Percentiles rank a stretch among this genome's conserved stretches.
Evolutionary conservation across 2,329 filamentous ascomycete species (phyloP).

Genomic region (Fusarium illudens): DNA sequence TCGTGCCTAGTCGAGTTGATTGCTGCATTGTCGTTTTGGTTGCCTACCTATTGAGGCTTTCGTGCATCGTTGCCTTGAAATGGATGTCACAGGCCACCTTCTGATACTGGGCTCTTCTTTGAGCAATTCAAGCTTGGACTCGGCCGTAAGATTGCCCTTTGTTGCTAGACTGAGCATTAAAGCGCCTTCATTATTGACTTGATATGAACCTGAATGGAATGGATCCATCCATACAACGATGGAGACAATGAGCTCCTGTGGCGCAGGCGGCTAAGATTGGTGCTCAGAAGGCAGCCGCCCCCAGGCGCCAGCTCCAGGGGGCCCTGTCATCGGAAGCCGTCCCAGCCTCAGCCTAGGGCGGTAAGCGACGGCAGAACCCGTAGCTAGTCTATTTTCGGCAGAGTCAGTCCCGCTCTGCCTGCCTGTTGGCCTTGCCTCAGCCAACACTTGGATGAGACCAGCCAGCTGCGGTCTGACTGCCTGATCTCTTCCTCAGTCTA

Average conservation of each 20-base stretch:
- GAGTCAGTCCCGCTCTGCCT: constrained; percentile 21
- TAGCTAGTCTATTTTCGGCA: constrained; percentile 30
- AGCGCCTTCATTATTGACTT: not conserved
- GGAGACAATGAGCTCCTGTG: not conserved
- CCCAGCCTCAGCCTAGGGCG: constrained; percentile 32
- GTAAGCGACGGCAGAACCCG: constrained; percentile 36
- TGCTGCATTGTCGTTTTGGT: not conserved
- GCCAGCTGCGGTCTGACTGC: constrained; percentile 44
- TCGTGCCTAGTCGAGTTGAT: not conserved
- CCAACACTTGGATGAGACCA: constrained; percentile 36
- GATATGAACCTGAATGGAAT: too few relatives aligned
- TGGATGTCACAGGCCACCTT: not conserved
- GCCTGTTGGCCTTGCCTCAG: constrained; percentile 38
- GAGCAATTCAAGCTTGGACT: not conserved
- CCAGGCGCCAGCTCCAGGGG: not conserved
- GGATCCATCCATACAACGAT: not conserved
- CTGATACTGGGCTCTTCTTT: not conserved
- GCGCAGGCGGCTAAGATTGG: constrained; percentile 4
- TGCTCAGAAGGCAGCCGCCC: not conserved
- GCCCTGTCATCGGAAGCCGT: constrained; percentile 20
- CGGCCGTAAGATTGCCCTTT: not conserved
- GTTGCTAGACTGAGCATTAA: not conserved
- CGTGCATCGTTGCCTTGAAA: not conserved
- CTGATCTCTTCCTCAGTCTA: constrained; percentile 35
- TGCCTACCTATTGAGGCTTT: not conserved